These are phyloP conservation scores for Gomphus bonarii DNA, from an alignment of 1,284 basidiomycete species.

Conservation along the genomic window DNA sequence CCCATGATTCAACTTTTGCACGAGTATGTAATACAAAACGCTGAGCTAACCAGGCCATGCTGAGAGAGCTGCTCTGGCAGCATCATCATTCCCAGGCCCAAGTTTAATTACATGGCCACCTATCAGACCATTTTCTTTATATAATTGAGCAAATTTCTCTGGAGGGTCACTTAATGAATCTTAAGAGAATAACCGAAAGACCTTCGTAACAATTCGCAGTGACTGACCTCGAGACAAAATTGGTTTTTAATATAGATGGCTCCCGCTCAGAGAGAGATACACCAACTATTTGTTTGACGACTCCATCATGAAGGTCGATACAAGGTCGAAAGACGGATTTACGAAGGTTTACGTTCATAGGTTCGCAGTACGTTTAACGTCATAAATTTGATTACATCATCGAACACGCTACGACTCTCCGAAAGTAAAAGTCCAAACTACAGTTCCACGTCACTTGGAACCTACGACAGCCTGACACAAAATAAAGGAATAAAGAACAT, in stretches of 20 bases:
- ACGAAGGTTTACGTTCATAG: neutral
- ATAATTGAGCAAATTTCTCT: conserved; percentile 74
- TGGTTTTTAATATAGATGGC: conserved; percentile 67
- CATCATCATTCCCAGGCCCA: conserved; percentile 80
- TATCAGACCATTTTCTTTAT: conserved; percentile 54
- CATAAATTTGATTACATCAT: too few relatives aligned
- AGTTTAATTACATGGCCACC: conserved; percentile 98
- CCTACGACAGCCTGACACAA: too few relatives aligned
- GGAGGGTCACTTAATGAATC: conserved; percentile 57
- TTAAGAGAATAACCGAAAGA: neutral
- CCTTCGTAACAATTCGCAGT: neutral
- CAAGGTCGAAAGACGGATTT: conserved; percentile 73
- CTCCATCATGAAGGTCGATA: conserved; percentile 91
- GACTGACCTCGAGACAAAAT: conserved; percentile 83
- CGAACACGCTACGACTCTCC: too few relatives aligned
- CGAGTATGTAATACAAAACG: neutral
- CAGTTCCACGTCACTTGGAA: too few relatives aligned
- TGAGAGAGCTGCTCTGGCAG: conserved; percentile 71
- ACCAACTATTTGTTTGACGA: conserved; percentile 98
- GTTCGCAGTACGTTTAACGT: neutral
- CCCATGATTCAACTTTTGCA: neutral
- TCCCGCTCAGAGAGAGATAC: conserved; percentile 73
- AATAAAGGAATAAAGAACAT: too few relatives aligned
- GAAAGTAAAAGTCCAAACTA: too few relatives aligned
- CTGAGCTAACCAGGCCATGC: conserved; percentile 70